Conservation (phyloP, 371 early-diverging fungal genomes). For the Cladochytrium tenue region DNA sequence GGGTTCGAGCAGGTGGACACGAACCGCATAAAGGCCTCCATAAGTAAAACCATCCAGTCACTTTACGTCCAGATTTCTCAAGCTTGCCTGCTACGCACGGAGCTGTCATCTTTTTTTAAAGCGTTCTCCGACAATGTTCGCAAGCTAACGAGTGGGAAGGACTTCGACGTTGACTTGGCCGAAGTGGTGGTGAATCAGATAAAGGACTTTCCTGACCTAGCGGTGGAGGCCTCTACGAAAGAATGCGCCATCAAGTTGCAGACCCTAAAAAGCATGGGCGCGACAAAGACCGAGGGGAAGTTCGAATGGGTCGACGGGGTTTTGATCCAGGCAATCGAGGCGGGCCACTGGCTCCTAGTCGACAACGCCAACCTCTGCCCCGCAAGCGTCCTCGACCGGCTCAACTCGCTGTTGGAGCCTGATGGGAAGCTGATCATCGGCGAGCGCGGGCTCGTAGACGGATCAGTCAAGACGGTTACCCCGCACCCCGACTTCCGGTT, state of each 20-base stretch:
- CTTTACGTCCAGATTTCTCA: neutral
- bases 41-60: neutral
- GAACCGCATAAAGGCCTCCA: conserved; percentile 49
- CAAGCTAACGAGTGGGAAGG: too few relatives aligned
- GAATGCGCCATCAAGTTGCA: neutral
- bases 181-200: neutral
- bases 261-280: neutral
- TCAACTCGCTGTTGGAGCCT: conserved; percentile 91
- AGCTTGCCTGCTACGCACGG: neutral
- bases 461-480: conserved; percentile 74
- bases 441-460: conserved; percentile 83
- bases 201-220: neutral
- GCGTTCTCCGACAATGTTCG: neutral
- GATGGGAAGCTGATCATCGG: conserved; percentile 86
- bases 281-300: conserved; percentile 20
- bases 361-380: conserved; percentile 98
- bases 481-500: conserved; percentile 97
- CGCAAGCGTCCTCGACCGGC: conserved; percentile 91
- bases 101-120: neutral
- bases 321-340: conserved; percentile 88
- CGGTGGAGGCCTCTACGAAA: neutral
- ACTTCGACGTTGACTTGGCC: conserved; percentile 6
- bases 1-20: conserved; percentile 96
- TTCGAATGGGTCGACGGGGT: conserved; percentile 98
- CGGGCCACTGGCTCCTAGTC: conserved; percentile 97